A percentile compares a stretch with the other conserved stretches of the same genome.
These are phyloP conservation scores for Daldinia childiae DNA, from an alignment of 495 filamentous ascomycete species.

Conservation along the genomic window DNA sequence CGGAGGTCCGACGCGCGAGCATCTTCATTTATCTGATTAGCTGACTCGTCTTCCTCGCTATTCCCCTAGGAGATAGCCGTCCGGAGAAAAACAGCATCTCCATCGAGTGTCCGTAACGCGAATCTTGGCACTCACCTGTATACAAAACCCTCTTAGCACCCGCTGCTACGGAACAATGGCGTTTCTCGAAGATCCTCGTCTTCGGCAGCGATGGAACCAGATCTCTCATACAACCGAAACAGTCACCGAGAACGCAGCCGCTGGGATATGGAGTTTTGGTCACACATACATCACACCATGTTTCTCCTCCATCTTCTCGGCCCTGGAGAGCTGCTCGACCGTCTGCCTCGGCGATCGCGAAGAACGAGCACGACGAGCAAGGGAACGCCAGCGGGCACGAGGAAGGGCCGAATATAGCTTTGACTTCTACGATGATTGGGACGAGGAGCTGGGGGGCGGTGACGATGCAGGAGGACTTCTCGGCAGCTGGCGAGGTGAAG, in stretches of 20 bases:
- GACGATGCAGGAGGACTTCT: conserved; percentile 66
- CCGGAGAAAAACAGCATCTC: neutral
- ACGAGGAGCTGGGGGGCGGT: conserved; percentile 73
- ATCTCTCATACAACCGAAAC: conserved; percentile 91
- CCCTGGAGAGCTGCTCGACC: conserved; percentile 73
- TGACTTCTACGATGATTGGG: conserved; percentile 99
- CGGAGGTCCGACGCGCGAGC: conserved; percentile 28
- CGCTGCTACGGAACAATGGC: conserved; percentile 51
- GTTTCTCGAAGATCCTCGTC: conserved; percentile 85
- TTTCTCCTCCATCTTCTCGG: conserved; percentile 69
- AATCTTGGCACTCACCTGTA: conserved; percentile 5
- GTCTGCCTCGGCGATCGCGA: conserved; percentile 78
- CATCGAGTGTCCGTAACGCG: conserved; percentile 13
- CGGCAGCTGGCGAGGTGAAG: conserved; percentile 77
- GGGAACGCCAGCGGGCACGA: conserved; percentile 63
- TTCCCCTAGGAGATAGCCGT: conserved; percentile 18
- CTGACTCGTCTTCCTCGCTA: conserved; percentile 7
- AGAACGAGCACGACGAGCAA: conserved; percentile 73
- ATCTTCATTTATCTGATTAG: conserved; percentile 1
- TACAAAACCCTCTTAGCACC: conserved; percentile 18
- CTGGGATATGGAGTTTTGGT: conserved; percentile 85
- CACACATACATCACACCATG: conserved; percentile 88
- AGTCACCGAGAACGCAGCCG: conserved; percentile 90
- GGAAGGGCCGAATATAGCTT: conserved; percentile 84
- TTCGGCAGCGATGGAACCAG: conserved; percentile 92